These are phyloP conservation scores for Populus nigra DNA, from an alignment of 345 rosid species.

Conservation along the genomic window DNA sequence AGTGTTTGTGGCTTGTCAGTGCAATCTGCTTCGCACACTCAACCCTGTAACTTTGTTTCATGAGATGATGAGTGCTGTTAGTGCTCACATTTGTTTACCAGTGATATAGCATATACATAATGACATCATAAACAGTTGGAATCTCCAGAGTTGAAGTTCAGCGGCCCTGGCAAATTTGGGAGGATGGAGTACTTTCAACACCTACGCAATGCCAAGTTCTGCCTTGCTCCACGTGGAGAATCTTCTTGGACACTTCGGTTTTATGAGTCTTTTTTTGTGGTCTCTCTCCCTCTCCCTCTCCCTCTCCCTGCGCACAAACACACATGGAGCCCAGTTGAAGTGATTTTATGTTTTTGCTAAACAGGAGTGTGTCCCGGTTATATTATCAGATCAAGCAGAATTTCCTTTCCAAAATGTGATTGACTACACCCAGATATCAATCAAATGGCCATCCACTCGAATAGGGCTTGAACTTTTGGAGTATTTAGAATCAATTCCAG, in stretches of 20 bases:
- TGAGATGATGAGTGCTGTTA: not conserved
- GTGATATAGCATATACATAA: slow-evolving; percentile 6
- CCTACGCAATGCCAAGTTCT: slow-evolving; percentile 84
- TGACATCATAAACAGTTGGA: slow-evolving; percentile 71
- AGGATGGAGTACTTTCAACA: slow-evolving; percentile 85
- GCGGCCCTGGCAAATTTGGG: slow-evolving; percentile 79
- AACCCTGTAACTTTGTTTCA: not conserved
- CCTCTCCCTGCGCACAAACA: not conserved
- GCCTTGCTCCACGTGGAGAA: slow-evolving; percentile 96
- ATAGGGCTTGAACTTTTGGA: slow-evolving; percentile 75
- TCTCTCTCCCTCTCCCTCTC: slow-evolving; percentile 37
- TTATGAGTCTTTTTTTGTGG: slow-evolving; percentile 94
- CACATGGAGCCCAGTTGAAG: not conserved
- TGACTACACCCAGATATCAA: slow-evolving; percentile 72
- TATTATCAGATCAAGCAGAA: slow-evolving; percentile 84
- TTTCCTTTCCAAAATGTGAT: slow-evolving; percentile 90
- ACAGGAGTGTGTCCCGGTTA: slow-evolving; percentile 96
- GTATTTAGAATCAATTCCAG: slow-evolving; percentile 74
- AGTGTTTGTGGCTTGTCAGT: not conserved
- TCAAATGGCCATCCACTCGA: slow-evolving; percentile 89
- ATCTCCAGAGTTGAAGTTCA: slow-evolving; percentile 89
- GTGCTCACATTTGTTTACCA: not conserved
- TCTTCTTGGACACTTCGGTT: slow-evolving; percentile 99
- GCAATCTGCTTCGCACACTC: not conserved
- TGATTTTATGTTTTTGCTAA: slow-evolving; percentile 13